Percentiles rank a stretch among this genome's conserved stretches.
Conservation (phyloP, 495 filamentous ascomycete species). For the Penicillium crystallinum region DNA sequence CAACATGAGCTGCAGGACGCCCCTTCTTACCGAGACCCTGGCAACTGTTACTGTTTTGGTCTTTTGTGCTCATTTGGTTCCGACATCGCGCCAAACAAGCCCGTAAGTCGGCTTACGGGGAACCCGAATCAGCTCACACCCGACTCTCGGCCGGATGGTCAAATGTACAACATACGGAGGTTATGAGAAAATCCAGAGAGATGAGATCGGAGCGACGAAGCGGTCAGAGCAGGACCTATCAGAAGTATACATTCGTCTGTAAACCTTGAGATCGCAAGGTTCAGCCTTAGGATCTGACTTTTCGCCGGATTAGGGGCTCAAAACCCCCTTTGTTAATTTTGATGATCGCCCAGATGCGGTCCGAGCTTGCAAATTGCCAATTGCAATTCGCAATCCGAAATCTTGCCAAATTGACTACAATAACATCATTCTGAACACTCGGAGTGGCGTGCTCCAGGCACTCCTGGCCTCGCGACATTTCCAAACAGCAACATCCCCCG, state of each 20-base stretch:
- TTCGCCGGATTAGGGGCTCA: conserved; percentile 1
- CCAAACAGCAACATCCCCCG: conserved; percentile 14
- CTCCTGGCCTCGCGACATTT: neutral
- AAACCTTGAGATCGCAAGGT: conserved; percentile 10
- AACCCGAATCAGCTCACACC: neutral
- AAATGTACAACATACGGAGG: neutral
- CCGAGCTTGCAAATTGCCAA: neutral
- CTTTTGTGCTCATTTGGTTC: neutral
- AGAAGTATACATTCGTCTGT: neutral
- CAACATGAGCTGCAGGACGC: conserved; percentile 20
- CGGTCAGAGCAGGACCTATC: conserved; percentile 11
- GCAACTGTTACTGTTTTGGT: neutral
- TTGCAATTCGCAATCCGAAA: neutral
- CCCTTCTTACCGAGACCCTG: conserved; percentile 7
- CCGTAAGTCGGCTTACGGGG: neutral
- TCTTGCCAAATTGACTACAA: neutral
- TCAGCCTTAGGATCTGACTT: conserved; percentile 20
- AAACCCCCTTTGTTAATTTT: neutral
- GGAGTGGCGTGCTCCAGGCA: conserved; percentile 1
- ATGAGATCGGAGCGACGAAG: conserved; percentile 13
- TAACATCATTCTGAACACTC: neutral
- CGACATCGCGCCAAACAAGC: neutral
- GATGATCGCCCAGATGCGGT: neutral
- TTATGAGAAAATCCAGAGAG: neutral
- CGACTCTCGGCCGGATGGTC: neutral